Evolutionary conservation across 495 filamentous ascomycete species (phyloP).

Genomic region (Jackrogersella minutella): DNA sequence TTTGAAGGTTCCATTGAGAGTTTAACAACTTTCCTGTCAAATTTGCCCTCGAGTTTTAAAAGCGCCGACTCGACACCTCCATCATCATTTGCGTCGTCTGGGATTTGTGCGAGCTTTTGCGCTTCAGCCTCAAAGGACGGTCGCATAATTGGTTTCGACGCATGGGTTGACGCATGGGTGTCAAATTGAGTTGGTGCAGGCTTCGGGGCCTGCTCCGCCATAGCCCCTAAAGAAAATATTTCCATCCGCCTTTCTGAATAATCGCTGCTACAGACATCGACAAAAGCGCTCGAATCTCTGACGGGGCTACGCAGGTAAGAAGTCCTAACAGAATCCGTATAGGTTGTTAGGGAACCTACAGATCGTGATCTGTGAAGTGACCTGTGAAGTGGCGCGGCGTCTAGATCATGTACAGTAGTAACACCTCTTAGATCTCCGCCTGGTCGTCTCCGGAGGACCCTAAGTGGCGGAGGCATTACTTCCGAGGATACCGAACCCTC

Average conservation of each 20-base stretch:
- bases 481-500: conserved; percentile 50
- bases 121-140: conserved; percentile 92
- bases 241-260: conserved; percentile 50
- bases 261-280: conserved; percentile 55
- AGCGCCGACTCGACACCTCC: conserved; percentile 94
- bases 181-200: conserved; percentile 68
- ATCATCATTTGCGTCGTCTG: conserved; percentile 82
- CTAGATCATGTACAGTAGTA: conserved; percentile 74
- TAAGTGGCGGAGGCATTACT: conserved; percentile 57
- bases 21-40: conserved; percentile 60
- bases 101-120: conserved; percentile 85
- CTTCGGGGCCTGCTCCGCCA: conserved; percentile 59
- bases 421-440: conserved; percentile 88
- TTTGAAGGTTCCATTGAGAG: conserved; percentile 50
- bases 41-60: conserved; percentile 91
- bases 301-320: conserved; percentile 60
- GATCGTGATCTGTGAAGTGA: conserved; percentile 72
- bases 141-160: conserved; percentile 77
- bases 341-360: conserved; percentile 73
- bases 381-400: conserved; percentile 59
- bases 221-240: conserved; percentile 66
- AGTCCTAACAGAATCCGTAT: conserved; percentile 71
- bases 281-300: conserved; percentile 49
- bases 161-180: conserved; percentile 77
- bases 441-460: conserved; percentile 81